Evolutionary conservation across 2,329 filamentous ascomycete species (phyloP), one percentile per base, ranked within the genome.

Genomic region (Penicillium sp.): DNA sequence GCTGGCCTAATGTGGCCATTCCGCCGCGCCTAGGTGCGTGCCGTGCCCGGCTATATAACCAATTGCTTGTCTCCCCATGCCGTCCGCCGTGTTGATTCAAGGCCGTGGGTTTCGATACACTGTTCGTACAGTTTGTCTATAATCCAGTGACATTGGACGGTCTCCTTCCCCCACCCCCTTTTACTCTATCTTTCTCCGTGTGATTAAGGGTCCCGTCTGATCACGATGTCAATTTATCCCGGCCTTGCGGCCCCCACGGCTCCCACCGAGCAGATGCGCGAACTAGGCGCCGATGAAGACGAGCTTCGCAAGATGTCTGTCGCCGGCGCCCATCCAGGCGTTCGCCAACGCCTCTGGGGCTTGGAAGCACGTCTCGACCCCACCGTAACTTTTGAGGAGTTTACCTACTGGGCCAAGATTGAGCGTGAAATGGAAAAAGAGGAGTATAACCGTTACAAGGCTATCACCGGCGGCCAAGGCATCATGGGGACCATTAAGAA

Each of bases 331-430:
- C 43, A 53, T 27, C 27, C 35, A 2, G 48, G 45, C 6, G 46
- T 56, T 6, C 54, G 46, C 16, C 50, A 57, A 20, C 62, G 62
- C 24, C 28, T 46, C 9, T 65, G 61, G 57, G 63, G 63, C 39
- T 44, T 63, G 18, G 54, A 54, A 30, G 63, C 63, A 7, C 63
- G 63, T 49, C 27, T 51, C 27, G 63, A 65, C 38, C 52, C 51
- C 16, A 61, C 52, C 24, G 63, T 65, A 20, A 62, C 62, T 31
- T 65, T 58, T 24, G 59, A 62, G 16, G 59, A 62, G 42, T 59
- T 47, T 39, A 47, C 48, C 18, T 59, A 57, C 46, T 62, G 59
- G 59, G 59, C 59, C 16, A 54, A 62, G 46, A 44, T 60, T 16
- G 57, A 62, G 48, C 59, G 59, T 39, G 57, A 51, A 9, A 44